Conservation (phyloP, 176 grass and related monocot genomes). For the Ampelocalamus luodianensis region DNA sequence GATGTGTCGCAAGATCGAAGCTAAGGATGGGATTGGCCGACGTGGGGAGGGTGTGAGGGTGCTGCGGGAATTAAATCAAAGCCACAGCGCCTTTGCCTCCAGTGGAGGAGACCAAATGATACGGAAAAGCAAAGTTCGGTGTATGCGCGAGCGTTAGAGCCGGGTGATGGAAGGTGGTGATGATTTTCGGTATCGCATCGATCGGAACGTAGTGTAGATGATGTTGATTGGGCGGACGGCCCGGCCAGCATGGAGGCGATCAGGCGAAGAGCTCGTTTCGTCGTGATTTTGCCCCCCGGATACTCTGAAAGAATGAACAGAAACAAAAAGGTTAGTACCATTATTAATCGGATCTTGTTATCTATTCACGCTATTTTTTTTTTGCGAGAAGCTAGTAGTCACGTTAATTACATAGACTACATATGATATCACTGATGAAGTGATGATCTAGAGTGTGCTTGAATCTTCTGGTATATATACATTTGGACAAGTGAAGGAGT, state of each 20-base stretch:
- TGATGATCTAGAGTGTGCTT: not conserved
- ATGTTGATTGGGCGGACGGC: too few relatives aligned
- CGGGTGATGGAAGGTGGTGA: not conserved
- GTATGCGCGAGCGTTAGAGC: not conserved
- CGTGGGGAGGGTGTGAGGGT: not conserved
- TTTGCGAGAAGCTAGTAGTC: not conserved
- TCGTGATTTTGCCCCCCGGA: not conserved
- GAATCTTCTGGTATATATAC: not conserved
- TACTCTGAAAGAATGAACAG: not conserved
- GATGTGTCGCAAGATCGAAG: not conserved
- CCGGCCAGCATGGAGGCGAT: not conserved
- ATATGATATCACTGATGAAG: too few relatives aligned
- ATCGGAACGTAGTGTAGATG: not conserved
- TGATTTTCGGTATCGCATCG: too few relatives aligned
- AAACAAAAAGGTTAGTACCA: not conserved
- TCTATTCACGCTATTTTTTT: not conserved
- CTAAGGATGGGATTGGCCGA: not conserved
- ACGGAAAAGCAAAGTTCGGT: not conserved
- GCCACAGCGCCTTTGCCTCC: not conserved
- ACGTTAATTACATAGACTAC: not conserved
- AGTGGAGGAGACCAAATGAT: not conserved
- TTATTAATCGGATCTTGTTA: not conserved
- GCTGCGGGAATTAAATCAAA: not conserved
- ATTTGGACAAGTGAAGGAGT: not conserved
- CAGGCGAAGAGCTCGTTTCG: not conserved